Conservation (phyloP, 208 protist species). For the Trypanosoma platydactyli region DNA sequence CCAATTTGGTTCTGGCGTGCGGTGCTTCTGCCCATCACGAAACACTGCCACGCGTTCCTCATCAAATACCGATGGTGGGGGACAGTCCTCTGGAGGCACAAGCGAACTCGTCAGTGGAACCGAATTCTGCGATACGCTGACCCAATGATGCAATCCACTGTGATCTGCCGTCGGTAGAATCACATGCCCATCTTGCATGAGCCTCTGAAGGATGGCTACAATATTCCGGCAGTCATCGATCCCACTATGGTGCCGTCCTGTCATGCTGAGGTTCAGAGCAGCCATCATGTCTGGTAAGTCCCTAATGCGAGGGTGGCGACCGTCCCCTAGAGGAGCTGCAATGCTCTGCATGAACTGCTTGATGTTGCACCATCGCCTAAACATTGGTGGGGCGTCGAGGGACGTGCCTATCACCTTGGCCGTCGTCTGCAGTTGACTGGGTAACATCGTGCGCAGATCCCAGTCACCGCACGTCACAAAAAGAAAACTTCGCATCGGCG, state of each 20-base stretch:
- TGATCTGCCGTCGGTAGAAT: constrained; percentile 40
- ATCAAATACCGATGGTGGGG: neutral
- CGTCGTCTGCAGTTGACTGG: constrained; percentile 46
- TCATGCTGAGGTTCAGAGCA: constrained; percentile 53
- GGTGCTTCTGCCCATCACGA: neutral
- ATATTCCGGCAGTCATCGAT: constrained; percentile 95
- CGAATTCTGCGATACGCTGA: neutral
- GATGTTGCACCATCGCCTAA: constrained; percentile 88
- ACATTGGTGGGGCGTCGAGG: constrained; percentile 31
- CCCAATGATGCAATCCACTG: constrained; percentile 15
- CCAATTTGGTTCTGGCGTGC: neutral
- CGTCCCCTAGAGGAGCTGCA: neutral
- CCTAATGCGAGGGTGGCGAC: neutral
- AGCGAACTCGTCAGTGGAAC: neutral
- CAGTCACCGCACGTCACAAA: constrained; percentile 95
- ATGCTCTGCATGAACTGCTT: constrained; percentile 73
- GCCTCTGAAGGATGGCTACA: constrained; percentile 48
- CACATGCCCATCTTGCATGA: constrained; percentile 47
- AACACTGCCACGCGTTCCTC: neutral
- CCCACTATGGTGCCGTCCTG: constrained; percentile 90
- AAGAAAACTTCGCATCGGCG: constrained; percentile 61
- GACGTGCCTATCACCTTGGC: constrained; percentile 13
- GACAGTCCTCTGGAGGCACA: neutral
- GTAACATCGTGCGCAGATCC: constrained; percentile 90
- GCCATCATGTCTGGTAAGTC: constrained; percentile 79